Percentiles rank a stretch among this genome's conserved stretches.
These are phyloP conservation scores for Iberis pinnata DNA, from an alignment of 345 rosid species.

Conservation along the genomic window DNA sequence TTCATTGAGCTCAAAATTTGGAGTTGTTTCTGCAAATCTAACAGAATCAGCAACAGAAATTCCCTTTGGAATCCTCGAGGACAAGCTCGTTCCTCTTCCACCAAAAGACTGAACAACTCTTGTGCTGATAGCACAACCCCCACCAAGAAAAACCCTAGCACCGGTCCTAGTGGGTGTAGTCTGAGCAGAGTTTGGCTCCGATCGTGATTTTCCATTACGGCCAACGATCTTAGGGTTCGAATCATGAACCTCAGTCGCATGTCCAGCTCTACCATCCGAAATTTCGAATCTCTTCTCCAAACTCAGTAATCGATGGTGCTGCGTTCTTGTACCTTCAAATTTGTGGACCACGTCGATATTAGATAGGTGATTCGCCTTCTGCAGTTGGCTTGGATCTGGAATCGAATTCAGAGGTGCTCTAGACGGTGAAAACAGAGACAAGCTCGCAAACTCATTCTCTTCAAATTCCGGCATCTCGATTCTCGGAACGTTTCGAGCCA, in stretches of 20 bases:
- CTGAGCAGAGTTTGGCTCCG: constrained; percentile 65
- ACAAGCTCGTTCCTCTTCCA: constrained; percentile 43
- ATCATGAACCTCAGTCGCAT: constrained; percentile 19
- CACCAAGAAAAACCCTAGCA: constrained; percentile 53
- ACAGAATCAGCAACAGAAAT: constrained; percentile 37
- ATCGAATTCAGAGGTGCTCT: constrained; percentile 70
- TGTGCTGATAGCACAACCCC: constrained; percentile 32
- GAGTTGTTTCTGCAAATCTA: constrained; percentile 35
- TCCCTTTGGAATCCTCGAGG: constrained; percentile 46
- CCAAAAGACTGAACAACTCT: constrained; percentile 32
- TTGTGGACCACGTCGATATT: constrained; percentile 34
- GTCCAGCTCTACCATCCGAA: constrained; percentile 23
- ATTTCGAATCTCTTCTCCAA: constrained; percentile 28
- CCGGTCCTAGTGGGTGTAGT: constrained; percentile 63
- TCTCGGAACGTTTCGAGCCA: constrained; percentile 27
- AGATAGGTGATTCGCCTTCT: constrained; percentile 25
- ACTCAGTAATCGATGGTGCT: constrained; percentile 19
- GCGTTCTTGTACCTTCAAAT: constrained; percentile 27
- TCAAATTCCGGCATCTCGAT: constrained; percentile 36
- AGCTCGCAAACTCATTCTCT: constrained; percentile 56
- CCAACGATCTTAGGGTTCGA: constrained; percentile 39
- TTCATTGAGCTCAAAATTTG: constrained; percentile 68
- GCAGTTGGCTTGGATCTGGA: constrained; percentile 65
- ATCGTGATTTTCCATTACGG: constrained; percentile 44
- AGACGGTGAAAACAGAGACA: constrained; percentile 50